Evolutionary conservation across 1,139 yeast genomes (phyloP), one percentile per base, ranked within the genome.

Genomic region (Maudiozyma humilis): DNA sequence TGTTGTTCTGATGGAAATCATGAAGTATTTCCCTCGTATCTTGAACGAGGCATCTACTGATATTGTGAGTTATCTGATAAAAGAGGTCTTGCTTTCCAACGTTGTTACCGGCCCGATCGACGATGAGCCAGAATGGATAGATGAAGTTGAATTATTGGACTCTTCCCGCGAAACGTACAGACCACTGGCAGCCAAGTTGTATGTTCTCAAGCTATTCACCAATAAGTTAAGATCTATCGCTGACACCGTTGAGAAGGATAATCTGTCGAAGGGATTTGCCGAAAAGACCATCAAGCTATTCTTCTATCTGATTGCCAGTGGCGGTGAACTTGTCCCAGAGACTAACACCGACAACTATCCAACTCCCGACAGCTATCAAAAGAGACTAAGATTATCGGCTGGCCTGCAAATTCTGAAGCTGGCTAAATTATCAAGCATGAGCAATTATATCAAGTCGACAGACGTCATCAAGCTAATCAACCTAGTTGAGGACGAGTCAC

Each of bases 311-410:
- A 76, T 88, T 40, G 77, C 80, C 2, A 82, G 82, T 59, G 83
- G 84, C 40, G 96, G 96, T n/a, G 96, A 88, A 56, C 73, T 88
- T 23, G 76, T 81, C 2, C 69, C 74, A 23, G 70, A 71, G 20
- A 42, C 46, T 27, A 68, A 69, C 38, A 55, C 71, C 3, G 65
- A 62, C 3, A 63, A 68, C 13, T 70, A 65, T 55, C 78, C 82
- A n/a, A 83, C 95, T 0, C 95, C 95, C 6, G 67, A 63, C 32
- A 63, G 65, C 25, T 79, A 69, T 54, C 82, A 80, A 53, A 72
- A 79, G 50, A 75, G 78, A 50, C 64, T 88, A 36, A 71, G 95
- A 50, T 66, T 84, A 8, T 71, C 69, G 23, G 91, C 95, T 1
- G 95, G 95, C 0, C 57, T 75, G 36, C 72, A 71, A 52, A 57